phyloP scores from a whole-genome alignment of 495 filamentous ascomycete genomes.

The Tuber aestivum region DNA sequence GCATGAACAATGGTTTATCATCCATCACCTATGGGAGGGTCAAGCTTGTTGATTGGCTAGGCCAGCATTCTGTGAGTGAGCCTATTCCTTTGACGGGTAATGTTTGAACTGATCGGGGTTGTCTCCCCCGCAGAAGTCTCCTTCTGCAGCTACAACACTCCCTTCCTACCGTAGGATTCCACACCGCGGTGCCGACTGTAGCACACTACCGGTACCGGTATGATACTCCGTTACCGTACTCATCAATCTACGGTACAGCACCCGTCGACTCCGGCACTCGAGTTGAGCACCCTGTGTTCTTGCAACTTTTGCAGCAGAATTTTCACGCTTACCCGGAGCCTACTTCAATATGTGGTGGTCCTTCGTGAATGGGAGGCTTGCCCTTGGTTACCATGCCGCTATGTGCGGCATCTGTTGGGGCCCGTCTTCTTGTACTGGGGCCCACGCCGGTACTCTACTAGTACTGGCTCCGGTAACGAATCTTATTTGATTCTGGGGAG shows the following conservation, averaged over 20 bases:
- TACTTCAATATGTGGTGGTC: not conserved
- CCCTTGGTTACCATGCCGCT: not conserved
- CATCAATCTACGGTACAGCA: not conserved
- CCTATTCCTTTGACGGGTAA: too few relatives aligned
- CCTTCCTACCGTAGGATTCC: not conserved
- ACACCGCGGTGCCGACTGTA: too few relatives aligned
- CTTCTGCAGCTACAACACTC: not conserved
- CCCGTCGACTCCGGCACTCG: not conserved
- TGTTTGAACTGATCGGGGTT: too few relatives aligned
- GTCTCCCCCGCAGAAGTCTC: not conserved
- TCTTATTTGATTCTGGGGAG: not conserved
- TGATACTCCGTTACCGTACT: not conserved
- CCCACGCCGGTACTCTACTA: not conserved
- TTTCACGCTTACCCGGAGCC: not conserved
- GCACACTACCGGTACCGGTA: not conserved
- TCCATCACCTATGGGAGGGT: too few relatives aligned
- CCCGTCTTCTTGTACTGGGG: not conserved
- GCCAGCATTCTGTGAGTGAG: too few relatives aligned
- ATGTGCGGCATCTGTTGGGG: not conserved
- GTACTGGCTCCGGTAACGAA: not conserved
- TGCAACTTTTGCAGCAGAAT: not conserved
- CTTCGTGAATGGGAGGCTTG: not conserved
- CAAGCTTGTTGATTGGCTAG: too few relatives aligned
- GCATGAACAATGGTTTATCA: too few relatives aligned
- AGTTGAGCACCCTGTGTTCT: not conserved